These are phyloP conservation scores for Wickerhamomyces hampshirensis DNA, from an alignment of 805 yeast species.

Conservation along the genomic window DNA sequence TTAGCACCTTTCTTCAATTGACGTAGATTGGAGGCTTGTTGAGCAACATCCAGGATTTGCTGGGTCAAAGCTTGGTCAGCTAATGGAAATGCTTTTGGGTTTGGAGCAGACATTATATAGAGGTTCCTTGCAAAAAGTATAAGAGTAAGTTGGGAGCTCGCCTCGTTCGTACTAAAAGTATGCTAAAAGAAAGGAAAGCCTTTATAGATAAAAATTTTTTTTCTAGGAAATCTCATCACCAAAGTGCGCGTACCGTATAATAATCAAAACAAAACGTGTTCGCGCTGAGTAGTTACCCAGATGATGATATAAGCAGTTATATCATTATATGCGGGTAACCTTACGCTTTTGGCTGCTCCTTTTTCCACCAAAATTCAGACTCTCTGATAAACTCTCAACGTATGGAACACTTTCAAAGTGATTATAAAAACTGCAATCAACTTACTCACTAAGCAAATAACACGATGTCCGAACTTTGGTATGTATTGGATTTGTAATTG, in stretches of 20 bases:
- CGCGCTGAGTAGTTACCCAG: not conserved
- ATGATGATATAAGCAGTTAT: no score
- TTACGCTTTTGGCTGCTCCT: no score
- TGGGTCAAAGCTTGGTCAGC: conserved; percentile 95
- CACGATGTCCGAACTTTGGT: conserved; percentile 72
- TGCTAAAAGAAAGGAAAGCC: conserved; percentile 1
- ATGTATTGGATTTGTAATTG: conserved; percentile 30
- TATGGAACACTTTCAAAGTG: not conserved
- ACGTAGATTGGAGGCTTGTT: conserved; percentile 96
- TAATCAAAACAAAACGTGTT: not conserved
- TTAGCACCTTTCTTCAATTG: conserved; percentile 99
- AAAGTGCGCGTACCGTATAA: not conserved
- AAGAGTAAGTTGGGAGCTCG: conserved; percentile 21
- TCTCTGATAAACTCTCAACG: not conserved
- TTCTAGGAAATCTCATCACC: not conserved
- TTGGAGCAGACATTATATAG: conserved; percentile 73
- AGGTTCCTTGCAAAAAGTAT: conserved; percentile 40
- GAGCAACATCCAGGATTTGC: conserved; percentile 96
- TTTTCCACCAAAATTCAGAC: conserved; percentile 5
- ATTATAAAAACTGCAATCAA: not conserved
- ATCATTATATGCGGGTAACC: no score
- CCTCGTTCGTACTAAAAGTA: no score
- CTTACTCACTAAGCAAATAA: not conserved
- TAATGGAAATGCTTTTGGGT: conserved; percentile 98
- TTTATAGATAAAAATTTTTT: not conserved